Conservation (phyloP, 225 moss, liverwort and hornwort genomes). For the Polytrichum formosum region DNA sequence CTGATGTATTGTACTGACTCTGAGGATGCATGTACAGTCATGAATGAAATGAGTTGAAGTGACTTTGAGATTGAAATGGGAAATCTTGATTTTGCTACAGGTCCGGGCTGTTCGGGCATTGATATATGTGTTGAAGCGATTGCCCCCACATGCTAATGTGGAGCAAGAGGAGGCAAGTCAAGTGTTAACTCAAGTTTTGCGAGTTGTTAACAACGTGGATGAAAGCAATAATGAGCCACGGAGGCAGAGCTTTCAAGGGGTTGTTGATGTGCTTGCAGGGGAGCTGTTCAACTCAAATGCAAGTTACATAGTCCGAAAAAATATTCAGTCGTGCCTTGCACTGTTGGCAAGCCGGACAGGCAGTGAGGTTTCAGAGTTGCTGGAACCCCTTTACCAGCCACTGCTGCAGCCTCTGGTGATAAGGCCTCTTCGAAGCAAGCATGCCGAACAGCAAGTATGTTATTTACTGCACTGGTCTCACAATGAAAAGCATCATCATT, state of each 20-base stretch:
- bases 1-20: too few species aligned
- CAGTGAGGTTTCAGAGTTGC: slow-evolving; percentile 97
- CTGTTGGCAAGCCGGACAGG: slow-evolving; percentile 97
- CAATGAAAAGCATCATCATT: background rate
- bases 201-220: slow-evolving; percentile 98
- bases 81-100: slow-evolving; percentile 14
- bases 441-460: slow-evolving; percentile 91
- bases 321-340: slow-evolving; percentile 97
- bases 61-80: too few species aligned
- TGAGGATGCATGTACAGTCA: too few species aligned
- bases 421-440: slow-evolving; percentile 96
- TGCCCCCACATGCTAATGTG: slow-evolving; percentile 94
- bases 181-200: slow-evolving; percentile 93
- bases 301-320: slow-evolving; percentile 87
- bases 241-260: slow-evolving; percentile 94
- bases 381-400: slow-evolving; percentile 87
- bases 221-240: slow-evolving; percentile 94
- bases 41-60: too few species aligned
- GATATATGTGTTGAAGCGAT: slow-evolving; percentile 93
- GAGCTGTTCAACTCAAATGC: slow-evolving; percentile 98
- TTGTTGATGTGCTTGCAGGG: slow-evolving; percentile 93
- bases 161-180: slow-evolving; percentile 99
- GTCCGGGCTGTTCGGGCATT: slow-evolving; percentile 93
- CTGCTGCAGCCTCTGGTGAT: slow-evolving; percentile 79
- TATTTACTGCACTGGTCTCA: background rate